These are phyloP conservation scores for Leucaena leucocephala DNA, from an alignment of 306 rosid genomes.

Conservation along the genomic window DNA sequence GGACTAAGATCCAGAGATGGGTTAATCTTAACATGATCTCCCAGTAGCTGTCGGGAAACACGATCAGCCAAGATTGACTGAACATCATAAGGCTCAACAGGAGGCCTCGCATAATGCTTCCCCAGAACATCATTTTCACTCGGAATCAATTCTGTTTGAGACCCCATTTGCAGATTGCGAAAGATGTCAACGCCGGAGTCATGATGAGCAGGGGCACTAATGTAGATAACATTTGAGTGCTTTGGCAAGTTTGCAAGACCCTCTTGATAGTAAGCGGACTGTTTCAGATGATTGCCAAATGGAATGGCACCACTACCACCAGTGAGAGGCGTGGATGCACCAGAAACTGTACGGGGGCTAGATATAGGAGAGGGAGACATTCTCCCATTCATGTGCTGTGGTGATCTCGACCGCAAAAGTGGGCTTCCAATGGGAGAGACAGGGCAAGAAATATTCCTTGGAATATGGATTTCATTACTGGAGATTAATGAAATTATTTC, in stretches of 20 bases:
- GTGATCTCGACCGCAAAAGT: constrained; percentile 86
- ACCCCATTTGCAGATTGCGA: constrained; percentile 75
- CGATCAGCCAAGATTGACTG: constrained; percentile 93
- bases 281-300: constrained; percentile 60
- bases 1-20: constrained; percentile 77
- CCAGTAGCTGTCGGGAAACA: constrained; percentile 75
- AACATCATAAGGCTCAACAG: constrained; percentile 64
- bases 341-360: constrained; percentile 92
- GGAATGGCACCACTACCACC: constrained; percentile 83
- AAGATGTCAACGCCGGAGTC: constrained; percentile 60
- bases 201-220: constrained; percentile 11
- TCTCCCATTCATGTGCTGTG: constrained; percentile 84
- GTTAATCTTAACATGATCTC: constrained; percentile 66
- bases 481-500: constrained; percentile 45
- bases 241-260: constrained; percentile 71
- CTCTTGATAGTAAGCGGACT: constrained; percentile 71
- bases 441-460: constrained; percentile 91
- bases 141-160: constrained; percentile 67
- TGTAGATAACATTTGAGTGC: constrained; percentile 44
- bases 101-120: constrained; percentile 57
- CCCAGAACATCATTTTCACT: constrained; percentile 65
- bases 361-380: constrained; percentile 98
- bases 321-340: constrained; percentile 89
- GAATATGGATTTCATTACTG: constrained; percentile 78
- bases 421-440: constrained; percentile 99